These are phyloP conservation scores for Pelargonium fulgidum DNA, from an alignment of 441 rosid species.

Conservation along the genomic window DNA sequence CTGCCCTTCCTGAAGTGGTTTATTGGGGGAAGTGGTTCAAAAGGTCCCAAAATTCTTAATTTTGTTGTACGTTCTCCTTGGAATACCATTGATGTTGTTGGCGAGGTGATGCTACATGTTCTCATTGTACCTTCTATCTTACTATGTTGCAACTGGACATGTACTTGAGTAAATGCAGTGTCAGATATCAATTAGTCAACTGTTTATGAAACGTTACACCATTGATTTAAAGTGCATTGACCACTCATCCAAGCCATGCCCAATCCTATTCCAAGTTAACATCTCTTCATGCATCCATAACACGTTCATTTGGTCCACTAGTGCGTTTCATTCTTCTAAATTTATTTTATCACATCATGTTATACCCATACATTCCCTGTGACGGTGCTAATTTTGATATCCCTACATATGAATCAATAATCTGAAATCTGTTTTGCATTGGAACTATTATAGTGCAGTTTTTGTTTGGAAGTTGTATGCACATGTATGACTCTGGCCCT, in stretches of 20 bases:
- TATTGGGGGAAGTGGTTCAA: constrained; percentile 72
- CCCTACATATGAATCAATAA: constrained; percentile 1
- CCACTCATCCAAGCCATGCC: background rate
- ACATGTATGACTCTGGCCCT: constrained; percentile 12
- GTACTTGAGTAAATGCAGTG: background rate
- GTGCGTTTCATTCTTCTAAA: background rate
- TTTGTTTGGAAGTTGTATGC: background rate
- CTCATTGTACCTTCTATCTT: background rate
- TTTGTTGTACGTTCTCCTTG: constrained; percentile 93
- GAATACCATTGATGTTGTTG: constrained; percentile 75
- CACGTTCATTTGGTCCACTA: background rate
- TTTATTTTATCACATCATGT: background rate
- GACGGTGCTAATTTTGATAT: background rate
- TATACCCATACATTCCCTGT: background rate
- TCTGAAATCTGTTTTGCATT: background rate
- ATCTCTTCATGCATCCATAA: background rate
- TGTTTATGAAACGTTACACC: background rate
- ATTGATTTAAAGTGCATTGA: background rate
- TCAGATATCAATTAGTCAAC: background rate
- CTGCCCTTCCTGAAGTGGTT: constrained; percentile 91
- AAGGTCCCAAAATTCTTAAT: constrained; percentile 74
- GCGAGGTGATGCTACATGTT: constrained; percentile 51
- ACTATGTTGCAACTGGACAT: background rate
- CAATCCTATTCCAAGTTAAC: background rate
- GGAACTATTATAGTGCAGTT: background rate